Evolutionary conservation across 164 flowering plant genomes (phyloP).

Genomic region (grape (Vitis vinifera)): DNA sequence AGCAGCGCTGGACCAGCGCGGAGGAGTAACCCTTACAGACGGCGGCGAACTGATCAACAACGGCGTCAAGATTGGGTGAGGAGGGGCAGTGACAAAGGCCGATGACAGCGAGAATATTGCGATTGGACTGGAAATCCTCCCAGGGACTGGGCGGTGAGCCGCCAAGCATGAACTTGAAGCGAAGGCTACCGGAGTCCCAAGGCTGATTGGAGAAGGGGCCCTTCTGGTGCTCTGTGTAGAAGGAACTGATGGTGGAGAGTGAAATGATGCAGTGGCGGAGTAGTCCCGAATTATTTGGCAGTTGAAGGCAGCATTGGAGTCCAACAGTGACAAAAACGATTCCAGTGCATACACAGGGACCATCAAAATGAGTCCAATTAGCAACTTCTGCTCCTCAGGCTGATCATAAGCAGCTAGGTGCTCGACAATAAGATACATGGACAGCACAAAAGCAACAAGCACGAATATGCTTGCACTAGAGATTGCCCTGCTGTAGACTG

Average conservation of each 20-base stretch:
- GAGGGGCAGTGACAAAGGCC: slow-evolving; percentile 92
- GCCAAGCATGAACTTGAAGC: slow-evolving; percentile 85
- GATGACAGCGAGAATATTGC: slow-evolving; percentile 82
- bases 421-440: too few relatives aligned
- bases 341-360: slow-evolving; percentile 96
- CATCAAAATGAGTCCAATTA: slow-evolving; percentile 91
- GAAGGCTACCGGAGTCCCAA: slow-evolving; percentile 81
- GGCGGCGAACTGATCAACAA: slow-evolving; percentile 44
- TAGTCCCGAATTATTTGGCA: slow-evolving; percentile 84
- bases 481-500: too few relatives aligned
- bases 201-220: slow-evolving; percentile 94
- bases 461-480: too few relatives aligned
- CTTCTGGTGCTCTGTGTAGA: slow-evolving; percentile 98
- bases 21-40: slow-evolving; percentile 63
- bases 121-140: slow-evolving; percentile 95
- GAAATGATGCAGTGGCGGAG: slow-evolving; percentile 61
- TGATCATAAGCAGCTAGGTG: too few relatives aligned
- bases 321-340: slow-evolving; percentile 82
- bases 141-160: slow-evolving; percentile 83
- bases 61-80: slow-evolving; percentile 71
- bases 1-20: slow-evolving; percentile 76
- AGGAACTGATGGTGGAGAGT: slow-evolving; percentile 82
- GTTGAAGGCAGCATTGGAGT: slow-evolving; percentile 84
- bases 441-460: too few relatives aligned
- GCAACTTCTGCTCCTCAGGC: slow-evolving; percentile 96